Percentiles rank a stretch among this genome's conserved stretches.
These are phyloP conservation scores for Limnomonas spitsbergensis DNA, from an alignment of 139 green algal genomes.

Conservation along the genomic window DNA sequence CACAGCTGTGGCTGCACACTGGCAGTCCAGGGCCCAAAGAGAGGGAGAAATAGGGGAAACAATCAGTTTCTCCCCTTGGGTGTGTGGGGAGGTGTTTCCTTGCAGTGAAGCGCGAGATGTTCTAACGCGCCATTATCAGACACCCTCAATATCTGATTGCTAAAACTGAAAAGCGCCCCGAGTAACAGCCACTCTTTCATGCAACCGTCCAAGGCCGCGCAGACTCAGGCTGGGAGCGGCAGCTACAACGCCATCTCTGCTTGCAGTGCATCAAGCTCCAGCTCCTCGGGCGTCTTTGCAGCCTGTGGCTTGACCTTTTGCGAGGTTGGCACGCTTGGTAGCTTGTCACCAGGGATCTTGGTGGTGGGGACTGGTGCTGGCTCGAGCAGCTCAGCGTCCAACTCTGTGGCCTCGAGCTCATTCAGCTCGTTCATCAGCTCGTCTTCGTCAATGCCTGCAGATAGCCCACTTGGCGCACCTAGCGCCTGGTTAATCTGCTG, in stretches of 20 bases:
- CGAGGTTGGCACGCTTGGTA: background rate
- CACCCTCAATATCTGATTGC: no score
- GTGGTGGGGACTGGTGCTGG: constrained; percentile 52
- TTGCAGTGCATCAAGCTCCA: constrained; percentile 84
- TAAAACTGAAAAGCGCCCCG: no score
- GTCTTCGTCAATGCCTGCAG: constrained; percentile 78
- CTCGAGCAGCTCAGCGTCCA: constrained; percentile 74
- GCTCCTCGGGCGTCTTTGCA: constrained; percentile 78
- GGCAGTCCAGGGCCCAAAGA: no score
- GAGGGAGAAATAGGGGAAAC: no score
- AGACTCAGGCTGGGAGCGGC: no score
- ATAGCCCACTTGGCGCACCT: constrained; percentile 65
- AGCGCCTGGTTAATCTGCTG: constrained; percentile 87
- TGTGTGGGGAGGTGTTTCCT: no score
- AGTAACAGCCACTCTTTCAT: no score
- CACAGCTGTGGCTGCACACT: no score
- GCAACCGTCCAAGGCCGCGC: no score
- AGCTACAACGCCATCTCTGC: constrained; percentile 80
- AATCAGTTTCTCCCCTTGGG: no score
- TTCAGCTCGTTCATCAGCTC: constrained; percentile 71
- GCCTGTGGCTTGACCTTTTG: constrained; percentile 29
- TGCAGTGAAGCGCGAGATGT: no score
- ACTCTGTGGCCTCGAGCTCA: constrained; percentile 58
- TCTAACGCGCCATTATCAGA: no score
- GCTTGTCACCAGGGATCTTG: constrained; percentile 34